Evolutionary conservation across 306 rosid genomes (phyloP).

Genomic region (Dalbergia oliveri): DNA sequence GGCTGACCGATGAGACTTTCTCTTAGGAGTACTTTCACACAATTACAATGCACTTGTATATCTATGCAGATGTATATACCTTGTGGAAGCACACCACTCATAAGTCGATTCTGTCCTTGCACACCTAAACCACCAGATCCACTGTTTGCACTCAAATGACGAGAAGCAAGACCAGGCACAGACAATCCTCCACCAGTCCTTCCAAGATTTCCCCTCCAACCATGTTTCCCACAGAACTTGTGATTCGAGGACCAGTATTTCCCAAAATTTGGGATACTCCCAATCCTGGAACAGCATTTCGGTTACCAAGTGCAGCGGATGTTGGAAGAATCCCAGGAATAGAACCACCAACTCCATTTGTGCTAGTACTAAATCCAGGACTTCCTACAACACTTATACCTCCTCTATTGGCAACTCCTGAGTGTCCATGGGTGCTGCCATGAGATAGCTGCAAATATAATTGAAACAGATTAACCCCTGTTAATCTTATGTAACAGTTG

Average conservation of each 20-base stretch:
- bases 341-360: constrained; percentile 98
- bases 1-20: constrained; percentile 1
- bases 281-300: constrained; percentile 96
- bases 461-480: constrained; percentile 17
- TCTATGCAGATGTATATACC: constrained; percentile 56
- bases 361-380: constrained; percentile 94
- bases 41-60: constrained; percentile 11
- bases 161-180: constrained; percentile 90
- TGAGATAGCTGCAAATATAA: constrained; percentile 80
- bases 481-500: constrained; percentile 9
- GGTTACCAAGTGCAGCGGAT: constrained; percentile 94
- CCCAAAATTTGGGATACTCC: constrained; percentile 97
- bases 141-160: constrained; percentile 75
- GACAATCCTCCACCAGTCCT: constrained; percentile 93
- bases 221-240: constrained; percentile 97
- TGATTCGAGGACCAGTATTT: constrained; percentile 83
- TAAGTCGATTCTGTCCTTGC: constrained; percentile 92
- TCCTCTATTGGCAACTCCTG: constrained; percentile 95
- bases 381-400: constrained; percentile 95
- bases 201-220: constrained; percentile 87
- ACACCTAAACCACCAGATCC: constrained; percentile 85
- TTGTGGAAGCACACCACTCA: constrained; percentile 93
- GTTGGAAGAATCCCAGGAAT: constrained; percentile 97
- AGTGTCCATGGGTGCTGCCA: constrained; percentile 86
- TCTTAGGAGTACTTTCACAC: constrained; percentile 9